Evolutionary conservation across 2,329 filamentous ascomycete genomes (phyloP).

Genomic region (Pseudocercospora fuligena): DNA sequence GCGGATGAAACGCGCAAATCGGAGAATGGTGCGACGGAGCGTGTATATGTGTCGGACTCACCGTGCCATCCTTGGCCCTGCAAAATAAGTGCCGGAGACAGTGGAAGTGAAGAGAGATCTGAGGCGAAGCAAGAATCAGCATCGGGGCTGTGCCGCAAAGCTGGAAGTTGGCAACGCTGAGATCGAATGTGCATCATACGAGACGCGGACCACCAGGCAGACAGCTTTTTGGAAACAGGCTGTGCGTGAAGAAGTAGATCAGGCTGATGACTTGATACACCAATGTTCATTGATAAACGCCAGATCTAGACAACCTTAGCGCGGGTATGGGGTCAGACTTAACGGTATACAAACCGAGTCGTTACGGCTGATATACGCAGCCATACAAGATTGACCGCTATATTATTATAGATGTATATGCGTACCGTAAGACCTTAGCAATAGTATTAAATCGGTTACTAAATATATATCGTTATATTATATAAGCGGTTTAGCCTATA

Average conservation of each 20-base stretch:
- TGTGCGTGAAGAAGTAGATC: neutral
- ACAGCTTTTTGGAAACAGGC: neutral
- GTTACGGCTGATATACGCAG: too few species aligned
- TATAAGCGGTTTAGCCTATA: too few species aligned
- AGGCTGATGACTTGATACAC: neutral
- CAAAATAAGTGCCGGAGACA: neutral
- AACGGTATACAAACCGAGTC: too few species aligned
- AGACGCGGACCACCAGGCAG: neutral
- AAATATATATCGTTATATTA: too few species aligned
- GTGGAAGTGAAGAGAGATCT: neutral
- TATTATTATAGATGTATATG: too few species aligned
- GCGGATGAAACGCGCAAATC: neutral
- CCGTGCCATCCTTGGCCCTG: neutral
- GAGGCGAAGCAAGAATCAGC: slow-evolving; percentile 1
- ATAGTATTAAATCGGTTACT: too few species aligned
- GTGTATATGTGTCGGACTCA: neutral
- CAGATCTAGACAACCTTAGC: neutral
- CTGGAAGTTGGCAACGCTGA: neutral
- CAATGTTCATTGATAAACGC: neutral
- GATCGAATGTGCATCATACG: slow-evolving; percentile 3
- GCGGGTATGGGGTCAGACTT: too few species aligned
- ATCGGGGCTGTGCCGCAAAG: neutral
- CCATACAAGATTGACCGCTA: too few species aligned
- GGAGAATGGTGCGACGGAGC: neutral
- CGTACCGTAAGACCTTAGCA: too few species aligned